A percentile compares a stretch with the other conserved stretches of the same genome.
Evolutionary conservation across 164 flowering plant genomes (phyloP).

Genomic region (Chimonanthus salicifolius): DNA sequence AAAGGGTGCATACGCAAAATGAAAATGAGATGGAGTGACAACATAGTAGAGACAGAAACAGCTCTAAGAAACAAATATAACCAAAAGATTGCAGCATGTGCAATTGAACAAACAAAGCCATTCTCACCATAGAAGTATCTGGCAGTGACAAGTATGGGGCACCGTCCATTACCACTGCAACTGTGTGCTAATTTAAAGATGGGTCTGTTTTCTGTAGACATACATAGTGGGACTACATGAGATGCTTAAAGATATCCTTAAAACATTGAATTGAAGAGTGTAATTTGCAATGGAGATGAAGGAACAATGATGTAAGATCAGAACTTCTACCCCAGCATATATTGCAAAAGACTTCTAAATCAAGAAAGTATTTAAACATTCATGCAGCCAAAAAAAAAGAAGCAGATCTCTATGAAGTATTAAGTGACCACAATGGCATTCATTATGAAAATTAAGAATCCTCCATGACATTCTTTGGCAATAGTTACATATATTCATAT

Average conservation of each 20-base stretch:
- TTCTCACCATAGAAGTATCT: conserved; percentile 3
- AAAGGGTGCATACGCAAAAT: neutral
- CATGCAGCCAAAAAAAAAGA: neutral
- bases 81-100: neutral
- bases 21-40: neutral
- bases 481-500: neutral
- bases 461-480: neutral
- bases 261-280: neutral
- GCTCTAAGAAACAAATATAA: neutral
- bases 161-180: conserved; percentile 2
- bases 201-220: neutral
- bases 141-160: neutral
- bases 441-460: neutral
- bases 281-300: neutral
- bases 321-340: neutral
- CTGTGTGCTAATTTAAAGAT: neutral
- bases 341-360: neutral
- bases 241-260: neutral
- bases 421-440: too few relatives aligned
- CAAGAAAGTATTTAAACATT: neutral
- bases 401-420: neutral
- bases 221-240: neutral
- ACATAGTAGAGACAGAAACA: neutral
- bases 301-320: neutral
- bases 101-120: too few relatives aligned